Percentiles rank a stretch among this genome's conserved stretches.
These are phyloP conservation scores for Cladosporium velox DNA, from an alignment of 2,329 filamentous ascomycete species.

Conservation along the genomic window DNA sequence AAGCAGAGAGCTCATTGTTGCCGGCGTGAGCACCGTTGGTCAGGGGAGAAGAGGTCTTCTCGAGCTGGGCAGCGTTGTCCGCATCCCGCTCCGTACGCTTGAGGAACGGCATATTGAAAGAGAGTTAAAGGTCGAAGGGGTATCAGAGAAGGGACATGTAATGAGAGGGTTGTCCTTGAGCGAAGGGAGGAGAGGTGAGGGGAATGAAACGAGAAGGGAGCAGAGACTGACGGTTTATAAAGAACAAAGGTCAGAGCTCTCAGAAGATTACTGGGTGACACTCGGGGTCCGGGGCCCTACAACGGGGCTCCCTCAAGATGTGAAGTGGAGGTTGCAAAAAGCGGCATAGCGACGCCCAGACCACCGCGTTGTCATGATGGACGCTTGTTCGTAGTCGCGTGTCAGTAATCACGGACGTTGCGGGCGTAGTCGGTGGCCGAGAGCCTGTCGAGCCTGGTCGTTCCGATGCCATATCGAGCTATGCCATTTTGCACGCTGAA, in stretches of 20 bases:
- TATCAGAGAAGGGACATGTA: conserved; percentile 18
- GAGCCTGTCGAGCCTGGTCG: conserved; percentile 7
- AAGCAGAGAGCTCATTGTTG: conserved; percentile 23
- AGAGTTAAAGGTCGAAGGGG: conserved; percentile 5
- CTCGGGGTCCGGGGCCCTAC: conserved; percentile 20
- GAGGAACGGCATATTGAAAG: conserved; percentile 36
- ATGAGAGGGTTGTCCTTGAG: conserved; percentile 15
- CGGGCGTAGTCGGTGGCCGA: conserved; percentile 14
- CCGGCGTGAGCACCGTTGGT: conserved; percentile 14
- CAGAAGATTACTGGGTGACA: conserved; percentile 17
- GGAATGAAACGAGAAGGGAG: conserved; percentile 15
- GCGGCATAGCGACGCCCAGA: conserved; percentile 17
- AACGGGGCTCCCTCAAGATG: conserved; percentile 21
- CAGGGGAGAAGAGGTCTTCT: conserved; percentile 31
- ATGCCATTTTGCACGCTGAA: conserved; percentile 15
- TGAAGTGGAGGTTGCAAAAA: conserved; percentile 17
- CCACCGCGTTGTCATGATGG: conserved; percentile 8
- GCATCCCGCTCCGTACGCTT: conserved; percentile 38
- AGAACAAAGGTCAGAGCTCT: conserved; percentile 14
- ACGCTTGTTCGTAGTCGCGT: conserved; percentile 18
- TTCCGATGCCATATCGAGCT: conserved; percentile 16
- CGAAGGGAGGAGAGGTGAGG: conserved; percentile 18
- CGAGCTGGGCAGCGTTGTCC: conserved; percentile 35
- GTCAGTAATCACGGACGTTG: conserved; percentile 16
- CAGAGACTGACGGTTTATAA: conserved; percentile 18